Conservation (phyloP, 2,329 filamentous ascomycete genomes). For the Fonsecaea monophora region DNA sequence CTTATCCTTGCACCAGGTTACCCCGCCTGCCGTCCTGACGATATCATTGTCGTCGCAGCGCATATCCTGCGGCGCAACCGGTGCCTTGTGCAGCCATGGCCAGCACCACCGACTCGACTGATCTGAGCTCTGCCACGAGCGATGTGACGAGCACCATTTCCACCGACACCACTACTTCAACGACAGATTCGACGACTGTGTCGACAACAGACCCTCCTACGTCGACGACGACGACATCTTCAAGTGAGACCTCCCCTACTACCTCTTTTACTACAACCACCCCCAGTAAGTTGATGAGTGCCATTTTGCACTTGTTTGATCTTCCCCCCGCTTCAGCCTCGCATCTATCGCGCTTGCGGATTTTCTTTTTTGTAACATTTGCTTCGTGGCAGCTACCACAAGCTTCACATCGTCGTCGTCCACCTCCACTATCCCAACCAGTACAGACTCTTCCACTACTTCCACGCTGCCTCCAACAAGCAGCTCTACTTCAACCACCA, state of each 20-base stretch:
- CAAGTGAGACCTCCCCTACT: neutral
- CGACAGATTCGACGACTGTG: neutral
- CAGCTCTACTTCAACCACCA: slow-evolving; percentile 18
- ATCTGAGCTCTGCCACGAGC: neutral
- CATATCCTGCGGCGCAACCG: slow-evolving; percentile 23
- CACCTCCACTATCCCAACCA: slow-evolving; percentile 13
- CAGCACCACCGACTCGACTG: slow-evolving; percentile 11
- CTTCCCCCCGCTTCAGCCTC: slow-evolving; percentile 19
- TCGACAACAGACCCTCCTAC: slow-evolving; percentile 10
- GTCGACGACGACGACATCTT: neutral
- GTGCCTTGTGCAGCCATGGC: slow-evolving; percentile 25
- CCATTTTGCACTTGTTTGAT: slow-evolving; percentile 11
- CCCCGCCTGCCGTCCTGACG: slow-evolving; percentile 13
- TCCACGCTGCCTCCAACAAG: slow-evolving; percentile 13
- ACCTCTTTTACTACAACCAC: neutral
- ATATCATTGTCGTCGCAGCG: slow-evolving; percentile 6
- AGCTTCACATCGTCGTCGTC: slow-evolving; percentile 19
- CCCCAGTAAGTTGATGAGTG: slow-evolving; percentile 28
- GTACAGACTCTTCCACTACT: slow-evolving; percentile 13
- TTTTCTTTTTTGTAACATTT: slow-evolving; percentile 27
- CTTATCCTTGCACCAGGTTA: slow-evolving; percentile 19
- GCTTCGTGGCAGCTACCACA: slow-evolving; percentile 31
- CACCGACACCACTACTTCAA: neutral
- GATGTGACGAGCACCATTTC: slow-evolving; percentile 10
- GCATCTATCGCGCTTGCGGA: neutral